A percentile compares a stretch with the other conserved stretches of the same genome.
phyloP scores from a whole-genome alignment of 2,329 filamentous ascomycete genomes.

The Neurospora crassa region DNA sequence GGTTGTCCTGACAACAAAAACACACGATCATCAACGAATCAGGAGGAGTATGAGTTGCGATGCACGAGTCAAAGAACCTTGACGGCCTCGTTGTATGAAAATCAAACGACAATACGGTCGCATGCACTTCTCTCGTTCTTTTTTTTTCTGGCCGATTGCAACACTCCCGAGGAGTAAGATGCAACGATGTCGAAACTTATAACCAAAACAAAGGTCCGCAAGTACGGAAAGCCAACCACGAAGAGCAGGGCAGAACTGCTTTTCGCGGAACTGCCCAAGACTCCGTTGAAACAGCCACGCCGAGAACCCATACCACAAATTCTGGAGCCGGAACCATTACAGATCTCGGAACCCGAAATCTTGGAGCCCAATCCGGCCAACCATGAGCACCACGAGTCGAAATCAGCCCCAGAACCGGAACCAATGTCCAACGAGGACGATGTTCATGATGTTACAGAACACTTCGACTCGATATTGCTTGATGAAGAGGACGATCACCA shows the following conservation, averaged over 20 bases:
- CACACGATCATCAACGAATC: neutral
- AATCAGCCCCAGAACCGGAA: constrained; percentile 16
- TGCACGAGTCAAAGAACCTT: neutral
- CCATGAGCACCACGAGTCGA: neutral
- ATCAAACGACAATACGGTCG: neutral
- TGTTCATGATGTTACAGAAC: constrained; percentile 16
- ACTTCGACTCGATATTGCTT: constrained; percentile 15
- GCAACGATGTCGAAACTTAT: constrained; percentile 34
- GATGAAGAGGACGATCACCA: constrained; percentile 3
- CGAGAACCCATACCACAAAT: neutral
- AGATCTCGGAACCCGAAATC: neutral
- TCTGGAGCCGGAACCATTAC: constrained; percentile 12
- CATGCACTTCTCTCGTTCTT: neutral
- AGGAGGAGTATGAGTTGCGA: neutral
- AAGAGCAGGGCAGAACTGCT: constrained; percentile 37
- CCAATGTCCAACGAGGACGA: constrained; percentile 4
- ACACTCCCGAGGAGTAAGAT: neutral
- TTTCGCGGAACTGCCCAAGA: constrained; percentile 43
- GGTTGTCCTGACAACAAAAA: neutral
- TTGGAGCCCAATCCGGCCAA: neutral
- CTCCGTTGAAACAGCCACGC: constrained; percentile 29
- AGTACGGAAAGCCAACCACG: constrained; percentile 42
- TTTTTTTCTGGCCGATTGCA: neutral
- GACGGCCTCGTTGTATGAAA: neutral
- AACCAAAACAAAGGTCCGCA: constrained; percentile 25